Conservation (phyloP, 163 green algal genomes). For the Picocystis sp. region DNA sequence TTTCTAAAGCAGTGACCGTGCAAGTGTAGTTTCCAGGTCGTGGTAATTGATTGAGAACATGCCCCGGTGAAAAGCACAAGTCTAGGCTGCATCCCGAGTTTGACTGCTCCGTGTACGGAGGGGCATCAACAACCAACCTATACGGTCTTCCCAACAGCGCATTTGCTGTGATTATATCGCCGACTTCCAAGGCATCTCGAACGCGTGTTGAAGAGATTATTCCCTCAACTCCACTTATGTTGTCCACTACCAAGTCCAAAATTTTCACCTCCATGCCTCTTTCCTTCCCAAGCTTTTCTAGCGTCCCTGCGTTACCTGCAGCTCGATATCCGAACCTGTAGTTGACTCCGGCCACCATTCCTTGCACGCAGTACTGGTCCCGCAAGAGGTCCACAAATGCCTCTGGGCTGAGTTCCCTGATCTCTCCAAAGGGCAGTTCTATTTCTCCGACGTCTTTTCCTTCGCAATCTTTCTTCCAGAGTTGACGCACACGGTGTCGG, state of each 20-base stretch:
- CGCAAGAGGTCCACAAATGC: slow-evolving; percentile 67
- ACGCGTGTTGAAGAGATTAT: slow-evolving; percentile 43
- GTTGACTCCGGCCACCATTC: slow-evolving; percentile 52
- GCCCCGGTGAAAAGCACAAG: no score
- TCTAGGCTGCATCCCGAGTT: no score
- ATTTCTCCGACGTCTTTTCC: slow-evolving; percentile 35
- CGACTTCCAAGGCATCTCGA: slow-evolving; percentile 16
- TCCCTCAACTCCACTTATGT: neutral
- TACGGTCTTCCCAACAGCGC: slow-evolving; percentile 36
- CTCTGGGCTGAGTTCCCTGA: slow-evolving; percentile 57
- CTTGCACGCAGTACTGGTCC: slow-evolving; percentile 44
- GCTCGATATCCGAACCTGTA: slow-evolving; percentile 37
- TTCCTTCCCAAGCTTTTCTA: slow-evolving; percentile 30
- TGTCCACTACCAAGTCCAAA: slow-evolving; percentile 27
- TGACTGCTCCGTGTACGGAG: no score
- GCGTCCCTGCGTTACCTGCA: slow-evolving; percentile 32
- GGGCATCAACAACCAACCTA: slow-evolving; percentile 22
- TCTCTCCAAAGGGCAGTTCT: slow-evolving; percentile 60
- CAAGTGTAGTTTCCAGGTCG: no score
- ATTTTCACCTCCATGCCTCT: slow-evolving; percentile 35
- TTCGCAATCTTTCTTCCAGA: slow-evolving; percentile 42
- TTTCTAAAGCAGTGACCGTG: no score
- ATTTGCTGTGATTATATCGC: slow-evolving; percentile 23
- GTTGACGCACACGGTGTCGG: slow-evolving; percentile 42
- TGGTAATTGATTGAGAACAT: no score